Percentiles rank a stretch among this genome's conserved stretches.
phyloP scores from a whole-genome alignment of 345 rosid species.

The Gynandropsis gynandra region DNA sequence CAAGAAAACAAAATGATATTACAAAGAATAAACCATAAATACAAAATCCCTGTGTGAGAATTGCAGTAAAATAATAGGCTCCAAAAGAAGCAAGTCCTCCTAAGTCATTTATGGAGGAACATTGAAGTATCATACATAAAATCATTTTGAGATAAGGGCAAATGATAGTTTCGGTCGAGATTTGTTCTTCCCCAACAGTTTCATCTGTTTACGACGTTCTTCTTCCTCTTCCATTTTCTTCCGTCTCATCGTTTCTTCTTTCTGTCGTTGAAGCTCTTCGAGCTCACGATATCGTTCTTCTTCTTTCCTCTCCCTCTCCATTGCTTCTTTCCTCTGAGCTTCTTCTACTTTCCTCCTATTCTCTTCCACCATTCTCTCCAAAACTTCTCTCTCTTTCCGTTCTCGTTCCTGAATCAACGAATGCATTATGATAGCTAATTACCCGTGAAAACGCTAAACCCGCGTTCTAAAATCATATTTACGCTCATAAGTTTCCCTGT shows the following conservation, averaged over 20 bases:
- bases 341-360: slow-evolving; percentile 69
- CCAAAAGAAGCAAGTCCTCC: too few relatives aligned
- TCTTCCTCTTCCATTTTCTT: slow-evolving; percentile 90
- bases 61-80: too few relatives aligned
- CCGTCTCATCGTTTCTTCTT: slow-evolving; percentile 74
- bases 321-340: slow-evolving; percentile 73
- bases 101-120: too few relatives aligned
- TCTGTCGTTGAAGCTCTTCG: slow-evolving; percentile 73
- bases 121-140: too few relatives aligned
- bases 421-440: slow-evolving; percentile 5
- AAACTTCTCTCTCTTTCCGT: slow-evolving; percentile 59
- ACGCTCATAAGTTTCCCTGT: too few relatives aligned
- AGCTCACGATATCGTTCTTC: slow-evolving; percentile 78
- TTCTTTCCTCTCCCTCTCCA: slow-evolving; percentile 75
- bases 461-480: neutral
- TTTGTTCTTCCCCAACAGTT: slow-evolving; percentile 93
- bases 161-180: slow-evolving; percentile 87
- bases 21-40: too few relatives aligned
- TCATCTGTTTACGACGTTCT: slow-evolving; percentile 83
- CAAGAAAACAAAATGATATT: too few relatives aligned
- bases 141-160: slow-evolving; percentile 77
- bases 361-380: slow-evolving; percentile 73
- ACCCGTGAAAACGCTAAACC: too few relatives aligned
- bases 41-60: too few relatives aligned
- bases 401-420: slow-evolving; percentile 42